Evolutionary conservation across 371 early-diverging fungal species (phyloP).

Genomic region (Apophysomyces sp.): DNA sequence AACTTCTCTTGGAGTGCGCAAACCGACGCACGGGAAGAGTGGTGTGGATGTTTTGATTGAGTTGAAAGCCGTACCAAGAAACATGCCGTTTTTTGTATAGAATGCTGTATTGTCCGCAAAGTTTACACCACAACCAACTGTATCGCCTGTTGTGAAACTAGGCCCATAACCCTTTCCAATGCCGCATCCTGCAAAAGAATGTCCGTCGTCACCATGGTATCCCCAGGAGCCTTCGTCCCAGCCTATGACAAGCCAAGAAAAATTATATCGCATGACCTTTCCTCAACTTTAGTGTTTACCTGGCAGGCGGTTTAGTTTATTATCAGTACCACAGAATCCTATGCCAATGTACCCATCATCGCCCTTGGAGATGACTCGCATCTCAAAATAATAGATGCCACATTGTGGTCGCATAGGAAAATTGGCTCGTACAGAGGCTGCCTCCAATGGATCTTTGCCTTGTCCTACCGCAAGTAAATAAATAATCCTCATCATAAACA

Average conservation of each 20-base stretch:
- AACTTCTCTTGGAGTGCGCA: conserved; percentile 87
- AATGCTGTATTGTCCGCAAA: conserved; percentile 75
- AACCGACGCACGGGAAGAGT: conserved; percentile 86
- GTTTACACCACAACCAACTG: conserved; percentile 92
- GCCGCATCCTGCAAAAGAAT: conserved; percentile 76
- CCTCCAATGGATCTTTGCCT: conserved; percentile 79
- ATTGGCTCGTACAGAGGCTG: conserved; percentile 84
- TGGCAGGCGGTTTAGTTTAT: conserved; percentile 69
- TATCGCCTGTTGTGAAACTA: conserved; percentile 87
- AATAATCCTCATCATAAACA: conserved; percentile 1
- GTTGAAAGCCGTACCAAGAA: conserved; percentile 63
- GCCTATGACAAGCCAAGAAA: conserved; percentile 41
- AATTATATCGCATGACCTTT: not conserved
- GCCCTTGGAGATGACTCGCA: conserved; percentile 83
- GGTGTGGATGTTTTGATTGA: conserved; percentile 28
- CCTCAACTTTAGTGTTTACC: conserved; percentile 44
- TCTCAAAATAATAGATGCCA: conserved; percentile 93
- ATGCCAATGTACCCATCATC: conserved; percentile 92
- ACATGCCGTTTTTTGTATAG: conserved; percentile 91
- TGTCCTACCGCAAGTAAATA: conserved; percentile 54
- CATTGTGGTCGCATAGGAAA: conserved; percentile 81
- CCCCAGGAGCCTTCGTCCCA: conserved; percentile 88
- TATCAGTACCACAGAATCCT: conserved; percentile 71
- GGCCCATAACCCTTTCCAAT: conserved; percentile 89
- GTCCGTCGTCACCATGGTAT: conserved; percentile 94